Conservation (phyloP, 257 asterid species). For the Rehmannia glutinosa region DNA sequence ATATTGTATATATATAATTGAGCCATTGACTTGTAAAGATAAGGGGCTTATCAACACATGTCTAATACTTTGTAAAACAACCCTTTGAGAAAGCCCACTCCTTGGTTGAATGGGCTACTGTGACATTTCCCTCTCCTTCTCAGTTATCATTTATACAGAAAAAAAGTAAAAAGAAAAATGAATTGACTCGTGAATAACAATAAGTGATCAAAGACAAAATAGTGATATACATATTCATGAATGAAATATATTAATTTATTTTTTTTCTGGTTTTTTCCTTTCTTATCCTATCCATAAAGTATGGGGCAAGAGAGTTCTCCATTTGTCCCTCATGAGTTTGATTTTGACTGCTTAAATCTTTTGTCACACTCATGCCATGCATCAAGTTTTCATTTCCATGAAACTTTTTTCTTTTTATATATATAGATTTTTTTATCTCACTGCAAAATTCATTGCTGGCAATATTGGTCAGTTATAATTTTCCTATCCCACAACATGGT, state of each 20-base stretch:
- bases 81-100: conserved; percentile 32
- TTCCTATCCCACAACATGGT: background rate
- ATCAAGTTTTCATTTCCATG: conserved; percentile 20
- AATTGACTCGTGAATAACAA: background rate
- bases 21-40: conserved; percentile 30
- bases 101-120: conserved; percentile 48
- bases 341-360: conserved; percentile 42
- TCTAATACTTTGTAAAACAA: background rate
- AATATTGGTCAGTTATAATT: background rate
- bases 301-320: conserved; percentile 52
- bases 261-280: conserved; percentile 12
- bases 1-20: background rate
- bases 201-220: conserved; percentile 2
- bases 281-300: conserved; percentile 54
- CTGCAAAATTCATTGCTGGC: conserved; percentile 11
- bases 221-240: conserved; percentile 6
- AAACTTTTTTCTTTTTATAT: background rate
- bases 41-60: conserved; percentile 37
- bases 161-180: background rate
- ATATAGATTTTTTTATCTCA: background rate
- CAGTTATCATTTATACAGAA: conserved; percentile 14
- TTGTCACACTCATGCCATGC: conserved; percentile 37
- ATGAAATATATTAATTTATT: background rate
- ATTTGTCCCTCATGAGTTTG: conserved; percentile 42
- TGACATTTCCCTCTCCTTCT: conserved; percentile 46